Conservation (phyloP, 192 early-diverging fungal species). For the Chytriomyces sp. region DNA sequence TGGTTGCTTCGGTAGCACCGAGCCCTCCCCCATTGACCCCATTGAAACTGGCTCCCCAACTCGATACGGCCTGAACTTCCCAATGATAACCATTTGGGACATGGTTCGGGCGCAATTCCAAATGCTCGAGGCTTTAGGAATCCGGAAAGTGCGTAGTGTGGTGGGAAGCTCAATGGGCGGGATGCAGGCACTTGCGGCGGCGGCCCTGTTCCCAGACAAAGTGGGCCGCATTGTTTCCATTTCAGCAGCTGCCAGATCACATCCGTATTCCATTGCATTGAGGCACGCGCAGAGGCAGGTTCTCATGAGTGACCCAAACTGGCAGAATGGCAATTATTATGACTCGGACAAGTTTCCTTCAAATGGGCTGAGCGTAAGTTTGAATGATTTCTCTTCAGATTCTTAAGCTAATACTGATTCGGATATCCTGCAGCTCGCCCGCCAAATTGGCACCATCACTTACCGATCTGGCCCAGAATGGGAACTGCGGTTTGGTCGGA, state of each 20-base stretch:
- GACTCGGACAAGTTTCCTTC: conserved; percentile 78
- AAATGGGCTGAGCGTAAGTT: conserved; percentile 84
- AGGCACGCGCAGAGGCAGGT: conserved; percentile 92
- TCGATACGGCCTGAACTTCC: conserved; percentile 89
- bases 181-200: conserved; percentile 90
- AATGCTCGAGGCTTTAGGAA: conserved; percentile 78
- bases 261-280: conserved; percentile 95
- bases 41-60: conserved; percentile 4
- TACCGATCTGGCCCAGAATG: conserved; percentile 98
- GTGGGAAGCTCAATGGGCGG: conserved; percentile 94
- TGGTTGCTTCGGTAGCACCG: conserved; percentile 95
- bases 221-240: conserved; percentile 82
- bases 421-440: background rate
- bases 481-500: conserved; percentile 92
- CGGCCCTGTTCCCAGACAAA: conserved; percentile 80
- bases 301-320: conserved; percentile 93
- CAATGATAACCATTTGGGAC: conserved; percentile 90
- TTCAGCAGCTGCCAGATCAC: conserved; percentile 89
- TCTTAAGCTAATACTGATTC: too few relatives aligned
- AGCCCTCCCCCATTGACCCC: conserved; percentile 84
- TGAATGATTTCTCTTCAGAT: background rate
- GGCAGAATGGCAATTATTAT: conserved; percentile 87
- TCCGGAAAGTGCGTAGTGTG: conserved; percentile 81
- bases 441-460: conserved; percentile 29
- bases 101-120: conserved; percentile 96